A percentile compares a stretch with the other conserved stretches of the same genome.
These are phyloP conservation scores for Gossypium lobatum DNA, from an alignment of 441 rosid species.

Conservation along the genomic window DNA sequence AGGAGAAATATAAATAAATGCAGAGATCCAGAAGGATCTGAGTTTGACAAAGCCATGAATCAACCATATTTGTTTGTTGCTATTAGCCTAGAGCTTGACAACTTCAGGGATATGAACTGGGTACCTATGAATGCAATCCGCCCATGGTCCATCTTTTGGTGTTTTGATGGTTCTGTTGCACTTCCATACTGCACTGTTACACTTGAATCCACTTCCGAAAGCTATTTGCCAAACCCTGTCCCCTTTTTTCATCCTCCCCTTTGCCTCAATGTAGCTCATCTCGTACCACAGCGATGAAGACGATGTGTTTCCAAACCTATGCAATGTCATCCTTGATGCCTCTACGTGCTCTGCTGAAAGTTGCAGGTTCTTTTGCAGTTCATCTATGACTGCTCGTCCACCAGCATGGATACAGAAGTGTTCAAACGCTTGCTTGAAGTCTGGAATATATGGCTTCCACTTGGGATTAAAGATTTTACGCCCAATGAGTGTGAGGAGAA, in stretches of 20 bases:
- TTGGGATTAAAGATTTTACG: constrained; percentile 75
- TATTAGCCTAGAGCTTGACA: constrained; percentile 48
- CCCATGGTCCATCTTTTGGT: constrained; percentile 68
- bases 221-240: constrained; percentile 90
- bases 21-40: background rate
- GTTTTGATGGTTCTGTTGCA: constrained; percentile 64
- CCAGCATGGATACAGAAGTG: constrained; percentile 97
- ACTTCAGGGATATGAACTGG: constrained; percentile 91
- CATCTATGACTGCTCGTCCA: constrained; percentile 89
- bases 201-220: constrained; percentile 90
- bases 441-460: constrained; percentile 90
- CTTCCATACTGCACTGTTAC: constrained; percentile 94
- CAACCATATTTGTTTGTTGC: background rate
- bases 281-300: constrained; percentile 94
- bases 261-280: constrained; percentile 67
- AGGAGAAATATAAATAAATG: background rate
- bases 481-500: constrained; percentile 66
- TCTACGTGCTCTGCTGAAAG: constrained; percentile 79
- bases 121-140: constrained; percentile 68
- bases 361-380: constrained; percentile 79
- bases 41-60: background rate
- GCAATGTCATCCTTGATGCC: constrained; percentile 87
- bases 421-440: constrained; percentile 89
- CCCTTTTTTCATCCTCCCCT: constrained; percentile 82
- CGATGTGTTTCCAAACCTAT: constrained; percentile 87